Evolutionary conservation across 495 filamentous ascomycete species (phyloP).

Genomic region (Tuber melanosporum): DNA sequence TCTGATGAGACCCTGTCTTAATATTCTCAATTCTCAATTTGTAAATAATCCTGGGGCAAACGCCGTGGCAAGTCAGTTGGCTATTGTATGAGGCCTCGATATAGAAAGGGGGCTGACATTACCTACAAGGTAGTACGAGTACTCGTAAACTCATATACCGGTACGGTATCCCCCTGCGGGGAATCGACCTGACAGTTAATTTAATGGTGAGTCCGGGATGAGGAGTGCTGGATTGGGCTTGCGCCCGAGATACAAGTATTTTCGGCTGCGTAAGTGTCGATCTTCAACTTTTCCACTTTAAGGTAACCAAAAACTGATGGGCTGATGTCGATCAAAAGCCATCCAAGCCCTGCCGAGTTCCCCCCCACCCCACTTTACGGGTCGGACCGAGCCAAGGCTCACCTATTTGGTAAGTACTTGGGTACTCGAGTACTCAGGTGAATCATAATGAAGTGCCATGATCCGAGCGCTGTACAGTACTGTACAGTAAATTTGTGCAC

Average conservation of each 20-base stretch:
- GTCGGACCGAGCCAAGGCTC: not conserved
- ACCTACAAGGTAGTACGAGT: not conserved
- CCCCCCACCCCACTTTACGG: no score
- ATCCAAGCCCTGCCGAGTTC: no score
- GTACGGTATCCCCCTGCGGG: not conserved
- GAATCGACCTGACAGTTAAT: not conserved
- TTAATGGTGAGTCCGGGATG: not conserved
- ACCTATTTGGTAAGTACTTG: no score
- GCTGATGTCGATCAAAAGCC: not conserved
- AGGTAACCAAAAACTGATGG: not conserved
- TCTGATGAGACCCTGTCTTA: not conserved
- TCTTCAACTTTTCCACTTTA: not conserved
- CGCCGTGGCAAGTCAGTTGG: not conserved
- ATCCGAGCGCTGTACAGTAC: no score
- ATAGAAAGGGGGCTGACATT: not conserved
- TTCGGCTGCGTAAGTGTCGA: not conserved
- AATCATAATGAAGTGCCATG: no score
- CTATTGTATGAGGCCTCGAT: not conserved
- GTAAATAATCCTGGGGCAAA: not conserved
- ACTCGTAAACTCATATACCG: not conserved
- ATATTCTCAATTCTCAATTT: not conserved
- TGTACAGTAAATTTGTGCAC: no score
- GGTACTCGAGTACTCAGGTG: no score
- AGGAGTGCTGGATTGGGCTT: not conserved
- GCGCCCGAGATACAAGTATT: not conserved